Evolutionary conservation across 768 basidiomycete species (phyloP), one percentile per base, ranked within the genome.

Genomic region (Phlebiopsis flavidoalba): DNA sequence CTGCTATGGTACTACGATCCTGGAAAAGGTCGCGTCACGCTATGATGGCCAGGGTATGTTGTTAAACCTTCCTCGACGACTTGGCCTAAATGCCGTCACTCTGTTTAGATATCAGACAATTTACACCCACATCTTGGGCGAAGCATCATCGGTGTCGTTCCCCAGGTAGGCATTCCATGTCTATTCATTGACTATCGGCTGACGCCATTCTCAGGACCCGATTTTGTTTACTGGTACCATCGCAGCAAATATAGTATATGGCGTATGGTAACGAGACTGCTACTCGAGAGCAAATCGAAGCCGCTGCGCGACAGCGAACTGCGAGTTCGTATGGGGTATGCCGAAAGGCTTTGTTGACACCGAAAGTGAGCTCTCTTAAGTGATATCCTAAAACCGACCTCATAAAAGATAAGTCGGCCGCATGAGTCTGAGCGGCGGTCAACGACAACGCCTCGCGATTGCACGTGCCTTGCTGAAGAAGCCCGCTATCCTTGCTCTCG

Each of bases 341-440:
- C 95, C 95, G 10, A 80, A 93, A 60, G 94, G 95, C 0, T 96
- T 96, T 66, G n/a, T 96, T 6, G 95, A 97, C 66, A 98, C 96
- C 0, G 80, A 87, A 66, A 95, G 94, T 95, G 64, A 66, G 91
- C 70, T 21, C 21, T 45, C 61, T 59, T 52, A 45, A 31, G 6
- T 14, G 10, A 43, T 10, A 46, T 36, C n/a, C 12, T 37, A 11
- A 17, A 26, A 47, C 15, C 36, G 6, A 24, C 40, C 40, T 8
- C 33, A 19, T 52, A 64, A 52, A 63, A 53, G 24, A 6, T 31
- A 55, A 91, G 88, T 91, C 65, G 84, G 87, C 21, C 79, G 88
- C 21, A 73, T 86, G 60, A 89, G 85, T 66, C 71, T 89, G 53
- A 88, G 83, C 68, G 91, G 91, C 6, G 91, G 91, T 4, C 91